phyloP scores from a whole-genome alignment of 768 basidiomycete species.

The Cystofilobasidium bisporidii region DNA sequence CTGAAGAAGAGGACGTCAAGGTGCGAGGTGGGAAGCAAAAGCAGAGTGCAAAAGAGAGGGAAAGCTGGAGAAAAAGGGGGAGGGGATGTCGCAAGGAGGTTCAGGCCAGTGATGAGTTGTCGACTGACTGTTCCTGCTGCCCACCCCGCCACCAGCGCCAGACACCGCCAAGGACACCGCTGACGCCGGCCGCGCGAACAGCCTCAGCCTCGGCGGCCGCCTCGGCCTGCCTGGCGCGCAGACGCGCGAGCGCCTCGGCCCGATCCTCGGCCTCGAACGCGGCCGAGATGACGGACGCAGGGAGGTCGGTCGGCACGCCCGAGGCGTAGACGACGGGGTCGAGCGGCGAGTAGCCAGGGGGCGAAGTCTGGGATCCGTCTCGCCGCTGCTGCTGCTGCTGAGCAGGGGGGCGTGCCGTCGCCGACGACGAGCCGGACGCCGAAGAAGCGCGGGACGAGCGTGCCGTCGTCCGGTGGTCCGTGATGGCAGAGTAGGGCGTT shows the following conservation, averaged over 20 bases:
- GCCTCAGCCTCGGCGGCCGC: background rate
- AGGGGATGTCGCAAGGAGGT: background rate
- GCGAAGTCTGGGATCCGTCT: background rate
- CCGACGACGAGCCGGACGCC: background rate
- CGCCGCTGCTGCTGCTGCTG: background rate
- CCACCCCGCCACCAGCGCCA: background rate
- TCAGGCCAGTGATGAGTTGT: background rate
- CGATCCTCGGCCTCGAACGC: slow-evolving; percentile 27
- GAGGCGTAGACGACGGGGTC: slow-evolving; percentile 23
- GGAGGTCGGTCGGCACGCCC: slow-evolving; percentile 28
- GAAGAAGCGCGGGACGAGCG: background rate
- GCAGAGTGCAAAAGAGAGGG: too few relatives aligned
- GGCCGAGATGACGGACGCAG: slow-evolving; percentile 25
- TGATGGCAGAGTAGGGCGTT: slow-evolving; percentile 3
- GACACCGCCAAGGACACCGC: background rate
- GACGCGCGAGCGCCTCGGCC: background rate
- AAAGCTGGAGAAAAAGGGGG: background rate
- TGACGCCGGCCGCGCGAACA: background rate
- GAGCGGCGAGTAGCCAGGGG: slow-evolving; percentile 25
- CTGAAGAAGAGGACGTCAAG: too few relatives aligned
- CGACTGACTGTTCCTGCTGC: background rate
- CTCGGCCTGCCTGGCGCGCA: background rate
- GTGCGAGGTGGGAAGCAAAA: too few relatives aligned
- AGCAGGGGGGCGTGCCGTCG: background rate
- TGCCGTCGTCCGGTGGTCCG: slow-evolving; percentile 9